Conservation (phyloP, 371 early-diverging fungal species). For the Caulochytrium protostelioides region DNA sequence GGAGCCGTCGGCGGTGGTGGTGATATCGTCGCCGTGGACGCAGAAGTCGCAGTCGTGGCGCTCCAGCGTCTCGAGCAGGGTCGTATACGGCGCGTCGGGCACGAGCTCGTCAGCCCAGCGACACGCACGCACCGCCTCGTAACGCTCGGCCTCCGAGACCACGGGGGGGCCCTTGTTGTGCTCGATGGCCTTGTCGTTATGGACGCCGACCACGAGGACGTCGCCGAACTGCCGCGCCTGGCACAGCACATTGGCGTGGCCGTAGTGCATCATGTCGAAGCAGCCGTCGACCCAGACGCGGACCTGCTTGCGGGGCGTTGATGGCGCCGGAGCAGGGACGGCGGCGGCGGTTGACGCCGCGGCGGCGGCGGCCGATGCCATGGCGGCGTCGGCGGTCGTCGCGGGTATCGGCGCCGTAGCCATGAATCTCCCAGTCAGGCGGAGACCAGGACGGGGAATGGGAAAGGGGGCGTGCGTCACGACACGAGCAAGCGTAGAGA, state of each 20-base stretch:
- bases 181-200: conserved; percentile 74
- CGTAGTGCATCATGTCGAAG: conserved; percentile 90
- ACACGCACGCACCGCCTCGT: conserved; percentile 81
- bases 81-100: conserved; percentile 77
- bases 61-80: conserved; percentile 57
- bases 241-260: conserved; percentile 60
- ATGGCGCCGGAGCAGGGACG: neutral
- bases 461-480: no score
- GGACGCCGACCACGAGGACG: conserved; percentile 84
- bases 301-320: conserved; percentile 4
- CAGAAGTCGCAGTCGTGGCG: conserved; percentile 67
- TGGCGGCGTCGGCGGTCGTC: neutral
- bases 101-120: conserved; percentile 93
- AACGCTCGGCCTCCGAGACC: conserved; percentile 83
- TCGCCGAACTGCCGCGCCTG: conserved; percentile 83
- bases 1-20: conserved; percentile 76
- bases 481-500: no score
- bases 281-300: conserved; percentile 52
- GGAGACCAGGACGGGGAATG: no score
- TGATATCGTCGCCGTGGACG: conserved; percentile 90
- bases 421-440: no score
- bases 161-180: conserved; percentile 89
- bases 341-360: neutral
- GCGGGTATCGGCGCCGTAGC: neutral
- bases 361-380: neutral